phyloP scores from a whole-genome alignment of 2,329 filamentous ascomycete genomes.

The Allantophomopsis cytisporea region DNA sequence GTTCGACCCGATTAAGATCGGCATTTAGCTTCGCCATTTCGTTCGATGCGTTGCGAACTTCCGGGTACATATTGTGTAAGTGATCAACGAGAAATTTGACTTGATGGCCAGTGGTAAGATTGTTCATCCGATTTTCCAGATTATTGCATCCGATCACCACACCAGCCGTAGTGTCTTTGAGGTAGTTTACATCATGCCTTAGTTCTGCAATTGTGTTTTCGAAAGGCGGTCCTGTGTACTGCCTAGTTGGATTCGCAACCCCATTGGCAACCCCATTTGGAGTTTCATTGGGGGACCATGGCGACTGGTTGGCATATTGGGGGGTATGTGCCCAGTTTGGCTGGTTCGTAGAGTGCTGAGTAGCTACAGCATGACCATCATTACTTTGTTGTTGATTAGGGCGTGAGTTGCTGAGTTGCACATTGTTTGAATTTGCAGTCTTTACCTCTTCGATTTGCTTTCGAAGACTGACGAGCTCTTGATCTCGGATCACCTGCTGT shows the following conservation, averaged over 20 bases:
- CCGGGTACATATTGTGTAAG: slow-evolving; percentile 2
- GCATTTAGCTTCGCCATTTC: too few species aligned
- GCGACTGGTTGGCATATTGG: neutral
- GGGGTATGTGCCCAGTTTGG: neutral
- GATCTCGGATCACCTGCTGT: too few species aligned
- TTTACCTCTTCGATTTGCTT: too few species aligned
- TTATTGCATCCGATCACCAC: slow-evolving; percentile 2
- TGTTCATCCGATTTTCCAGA: slow-evolving; percentile 9
- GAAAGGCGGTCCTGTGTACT: neutral
- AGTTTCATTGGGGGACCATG: neutral
- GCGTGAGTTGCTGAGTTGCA: too few species aligned
- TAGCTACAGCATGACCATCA: neutral
- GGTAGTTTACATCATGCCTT: neutral
- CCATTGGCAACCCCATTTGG: neutral
- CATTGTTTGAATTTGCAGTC: too few species aligned
- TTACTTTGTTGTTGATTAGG: too few species aligned
- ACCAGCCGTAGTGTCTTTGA: slow-evolving; percentile 1
- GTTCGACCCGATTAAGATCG: too few species aligned
- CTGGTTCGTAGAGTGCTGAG: neutral
- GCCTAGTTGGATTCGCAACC: neutral
- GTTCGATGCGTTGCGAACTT: neutral
- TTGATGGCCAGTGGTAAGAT: slow-evolving; percentile 19
- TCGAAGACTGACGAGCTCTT: too few species aligned
- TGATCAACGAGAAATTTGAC: slow-evolving; percentile 18
- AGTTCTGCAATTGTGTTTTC: neutral